A percentile compares a stretch with the other conserved stretches of the same genome.
phyloP scores from a whole-genome alignment of 352 stramenopile genomes.

The Globisporangium abappressorium region DNA sequence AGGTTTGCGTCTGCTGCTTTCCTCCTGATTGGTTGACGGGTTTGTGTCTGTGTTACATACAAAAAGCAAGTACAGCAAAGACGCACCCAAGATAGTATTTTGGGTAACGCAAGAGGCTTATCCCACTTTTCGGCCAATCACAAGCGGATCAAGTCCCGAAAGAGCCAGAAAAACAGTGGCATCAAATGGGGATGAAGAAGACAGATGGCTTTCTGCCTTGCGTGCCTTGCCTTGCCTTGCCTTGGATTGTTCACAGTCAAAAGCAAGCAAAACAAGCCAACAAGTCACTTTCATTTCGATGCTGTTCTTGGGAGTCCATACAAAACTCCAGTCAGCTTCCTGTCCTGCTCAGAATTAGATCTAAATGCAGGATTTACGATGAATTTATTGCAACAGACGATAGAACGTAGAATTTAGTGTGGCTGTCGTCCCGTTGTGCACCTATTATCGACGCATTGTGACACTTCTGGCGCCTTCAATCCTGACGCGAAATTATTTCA shows the following conservation, averaged over 20 bases:
- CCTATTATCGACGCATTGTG: constrained; percentile 7
- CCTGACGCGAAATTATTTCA: constrained; percentile 4
- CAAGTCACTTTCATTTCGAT: no score
- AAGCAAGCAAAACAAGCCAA: no score
- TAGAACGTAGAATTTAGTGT: neutral
- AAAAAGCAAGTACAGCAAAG: no score
- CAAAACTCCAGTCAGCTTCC: no score
- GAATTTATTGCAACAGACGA: no score
- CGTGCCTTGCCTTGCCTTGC: constrained; percentile 7
- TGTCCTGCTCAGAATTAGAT: no score
- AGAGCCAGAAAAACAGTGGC: constrained; percentile 13
- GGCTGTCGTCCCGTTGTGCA: neutral
- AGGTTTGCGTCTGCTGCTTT: neutral
- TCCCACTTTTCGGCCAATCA: constrained; percentile 3
- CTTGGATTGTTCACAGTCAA: neutral
- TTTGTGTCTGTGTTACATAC: no score
- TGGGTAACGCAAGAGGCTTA: neutral
- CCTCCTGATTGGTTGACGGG: neutral
- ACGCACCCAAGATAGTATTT: no score
- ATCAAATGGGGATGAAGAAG: neutral
- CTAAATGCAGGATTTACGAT: no score
- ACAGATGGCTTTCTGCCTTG: neutral
- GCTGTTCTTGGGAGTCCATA: no score
- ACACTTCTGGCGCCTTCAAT: neutral
- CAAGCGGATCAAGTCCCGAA: neutral